Percentiles rank a stretch among this genome's conserved stretches.
Conservation (phyloP, 306 rosid species). For the Cyclanthera cordifolia region DNA sequence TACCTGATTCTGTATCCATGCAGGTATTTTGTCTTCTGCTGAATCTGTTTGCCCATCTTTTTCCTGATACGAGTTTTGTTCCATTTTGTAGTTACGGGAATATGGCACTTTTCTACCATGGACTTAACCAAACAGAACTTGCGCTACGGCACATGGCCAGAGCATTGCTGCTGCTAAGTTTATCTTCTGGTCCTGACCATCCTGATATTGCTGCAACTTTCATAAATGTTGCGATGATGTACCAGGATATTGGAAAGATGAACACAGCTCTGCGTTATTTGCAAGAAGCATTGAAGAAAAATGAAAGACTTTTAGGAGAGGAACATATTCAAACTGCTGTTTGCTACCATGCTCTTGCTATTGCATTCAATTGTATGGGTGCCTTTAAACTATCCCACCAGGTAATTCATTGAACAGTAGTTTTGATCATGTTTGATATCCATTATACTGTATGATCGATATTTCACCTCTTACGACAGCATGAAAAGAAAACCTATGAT, state of each 20-base stretch:
- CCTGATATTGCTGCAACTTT: conserved; percentile 96
- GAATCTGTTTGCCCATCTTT: background rate
- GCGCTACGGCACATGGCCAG: conserved; percentile 96
- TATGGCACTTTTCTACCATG: conserved; percentile 96
- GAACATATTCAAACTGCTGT: conserved; percentile 99
- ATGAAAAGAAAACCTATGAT: conserved; percentile 89
- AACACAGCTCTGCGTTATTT: conserved; percentile 93
- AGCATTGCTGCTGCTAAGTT: conserved; percentile 77
- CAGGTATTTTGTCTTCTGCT: background rate
- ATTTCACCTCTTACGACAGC: conserved; percentile 37
- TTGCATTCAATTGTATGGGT: conserved; percentile 95
- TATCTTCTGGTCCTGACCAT: conserved; percentile 96
- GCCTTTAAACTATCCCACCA: conserved; percentile 95
- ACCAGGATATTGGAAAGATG: conserved; percentile 96
- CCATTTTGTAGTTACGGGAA: conserved; percentile 74
- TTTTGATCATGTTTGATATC: background rate
- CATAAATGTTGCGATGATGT: conserved; percentile 97
- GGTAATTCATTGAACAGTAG: conserved; percentile 30
- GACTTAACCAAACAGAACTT: conserved; percentile 91
- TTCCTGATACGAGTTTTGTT: conserved; percentile 9
- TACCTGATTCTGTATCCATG: background rate
- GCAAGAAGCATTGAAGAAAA: conserved; percentile 96
- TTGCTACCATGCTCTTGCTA: conserved; percentile 96
- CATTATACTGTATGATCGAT: background rate
- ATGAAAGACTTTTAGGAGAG: conserved; percentile 90